Evolutionary conservation across 345 rosid genomes (phyloP).

Genomic region (Ceriops decandra): DNA sequence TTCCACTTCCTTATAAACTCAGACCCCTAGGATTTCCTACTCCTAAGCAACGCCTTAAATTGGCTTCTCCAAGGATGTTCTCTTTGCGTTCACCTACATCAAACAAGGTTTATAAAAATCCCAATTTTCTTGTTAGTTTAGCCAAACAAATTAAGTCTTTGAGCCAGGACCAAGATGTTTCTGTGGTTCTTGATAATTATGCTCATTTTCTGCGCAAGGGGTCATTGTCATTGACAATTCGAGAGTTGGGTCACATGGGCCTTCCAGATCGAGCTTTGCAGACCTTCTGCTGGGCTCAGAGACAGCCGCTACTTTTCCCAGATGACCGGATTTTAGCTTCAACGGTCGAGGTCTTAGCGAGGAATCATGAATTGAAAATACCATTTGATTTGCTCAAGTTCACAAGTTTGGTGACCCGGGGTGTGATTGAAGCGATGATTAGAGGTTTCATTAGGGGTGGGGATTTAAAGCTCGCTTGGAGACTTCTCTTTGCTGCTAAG

Average conservation of each 20-base stretch:
- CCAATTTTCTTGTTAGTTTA: slow-evolving; percentile 53
- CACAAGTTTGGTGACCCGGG: slow-evolving; percentile 44
- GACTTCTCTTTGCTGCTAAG: slow-evolving; percentile 54
- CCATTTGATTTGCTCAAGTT: slow-evolving; percentile 52
- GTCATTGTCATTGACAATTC: slow-evolving; percentile 59
- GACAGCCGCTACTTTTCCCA: slow-evolving; percentile 56
- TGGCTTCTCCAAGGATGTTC: slow-evolving; percentile 16
- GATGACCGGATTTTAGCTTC: slow-evolving; percentile 68
- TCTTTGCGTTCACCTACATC: slow-evolving; percentile 40
- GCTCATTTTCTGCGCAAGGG: slow-evolving; percentile 68
- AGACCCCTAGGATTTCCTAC: slow-evolving; percentile 67
- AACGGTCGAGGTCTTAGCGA: slow-evolving; percentile 66
- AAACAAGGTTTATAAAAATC: slow-evolving; percentile 50
- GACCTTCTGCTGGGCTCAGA: slow-evolving; percentile 79
- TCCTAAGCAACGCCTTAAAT: slow-evolving; percentile 39
- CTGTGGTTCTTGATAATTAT: slow-evolving; percentile 50
- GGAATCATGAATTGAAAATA: slow-evolving; percentile 54
- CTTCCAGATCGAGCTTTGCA: slow-evolving; percentile 76
- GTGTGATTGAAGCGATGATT: slow-evolving; percentile 81
- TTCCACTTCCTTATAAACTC: slow-evolving; percentile 68
- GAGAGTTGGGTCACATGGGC: slow-evolving; percentile 81
- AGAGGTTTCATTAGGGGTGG: slow-evolving; percentile 68
- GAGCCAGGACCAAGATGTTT: slow-evolving; percentile 42
- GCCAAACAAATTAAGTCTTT: slow-evolving; percentile 63
- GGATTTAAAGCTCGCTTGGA: slow-evolving; percentile 61